Base-by-base conservation (phyloP, 257 asterid species). In the Plectranthus barbatus region DNA sequence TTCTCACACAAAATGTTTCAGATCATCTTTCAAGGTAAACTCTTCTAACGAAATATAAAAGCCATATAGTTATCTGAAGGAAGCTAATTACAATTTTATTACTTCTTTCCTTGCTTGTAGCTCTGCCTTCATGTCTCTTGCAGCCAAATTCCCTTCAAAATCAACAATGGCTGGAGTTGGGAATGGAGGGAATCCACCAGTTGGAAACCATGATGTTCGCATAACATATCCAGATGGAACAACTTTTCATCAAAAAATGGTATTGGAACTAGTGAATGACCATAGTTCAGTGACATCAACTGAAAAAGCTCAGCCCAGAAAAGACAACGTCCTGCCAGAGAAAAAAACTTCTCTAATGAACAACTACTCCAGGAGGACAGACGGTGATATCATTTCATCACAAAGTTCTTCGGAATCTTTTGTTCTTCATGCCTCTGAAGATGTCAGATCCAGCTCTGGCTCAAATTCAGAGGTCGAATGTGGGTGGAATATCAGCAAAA, bases 11-110 rank as follows among this genome's bases (percentile, higher is more conserved):
- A 77, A 92, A 92, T 72, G 97, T 92, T 44, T 84, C 97, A 11
- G 98, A 92, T 74, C 97, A 89, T 77, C 97, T 92, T 62, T 92
- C 98, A 20, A 92, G 98, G 98, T 92, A 83, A 69, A 52, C 33
- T 42, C 33, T 31, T 17, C 41, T 33, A 7, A 14, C 31, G 33
- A 41, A 21, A 33, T 26, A 31, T 48, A 58, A 56, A 60, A 57
- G 29, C 36, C 68, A 34, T 39, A 39, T 39, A 19, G 33, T 52
- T 44, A 18, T 17, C 2, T 20, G 23, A 51, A 56, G 33, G 60
- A 54, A 66, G 47, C 60, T 69, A 39, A 66, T 33, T 19, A 66
- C 75, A 51, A 24, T 53, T 31, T 36, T 64, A 14, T 62, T 64
- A 70, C 57, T 33, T 31, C 58, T 62, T 58, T 34, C 53, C 21